These are phyloP conservation scores for Amauroascus verrucosus DNA, from an alignment of 2,329 filamentous ascomycete species.

Conservation along the genomic window DNA sequence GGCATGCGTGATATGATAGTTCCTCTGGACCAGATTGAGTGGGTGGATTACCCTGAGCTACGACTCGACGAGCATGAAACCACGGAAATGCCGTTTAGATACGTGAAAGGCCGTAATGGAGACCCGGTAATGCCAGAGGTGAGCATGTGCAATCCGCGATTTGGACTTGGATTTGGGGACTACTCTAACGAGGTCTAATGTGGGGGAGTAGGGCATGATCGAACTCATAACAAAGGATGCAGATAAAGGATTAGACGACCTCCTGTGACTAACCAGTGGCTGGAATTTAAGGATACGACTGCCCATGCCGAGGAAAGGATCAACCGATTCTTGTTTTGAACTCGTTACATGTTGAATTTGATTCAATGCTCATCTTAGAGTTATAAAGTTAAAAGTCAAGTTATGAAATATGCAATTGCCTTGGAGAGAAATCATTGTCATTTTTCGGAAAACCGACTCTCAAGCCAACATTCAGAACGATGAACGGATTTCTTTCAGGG, in stretches of 20 bases:
- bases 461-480: too few species aligned
- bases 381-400: background rate
- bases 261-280: slow-evolving; percentile 47
- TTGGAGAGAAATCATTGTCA: background rate
- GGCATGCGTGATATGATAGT: slow-evolving; percentile 46
- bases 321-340: background rate
- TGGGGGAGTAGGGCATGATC: slow-evolving; percentile 90
- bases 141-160: slow-evolving; percentile 24
- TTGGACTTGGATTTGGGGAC: background rate
- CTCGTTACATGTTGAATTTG: background rate
- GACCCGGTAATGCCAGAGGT: slow-evolving; percentile 88
- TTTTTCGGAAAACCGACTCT: too few species aligned
- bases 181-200: slow-evolving; percentile 9
- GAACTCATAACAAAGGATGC: slow-evolving; percentile 88
- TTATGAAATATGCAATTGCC: background rate
- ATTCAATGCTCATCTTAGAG: background rate
- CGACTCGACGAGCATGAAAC: slow-evolving; percentile 84
- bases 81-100: slow-evolving; percentile 96
- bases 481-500: too few species aligned
- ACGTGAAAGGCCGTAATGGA: slow-evolving; percentile 65
- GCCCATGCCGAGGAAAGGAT: background rate
- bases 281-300: background rate
- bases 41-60: slow-evolving; percentile 80
- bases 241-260: slow-evolving; percentile 79
- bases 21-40: slow-evolving; percentile 65